Evolutionary conservation across 2,329 filamentous ascomycete genomes (phyloP).

Genomic region (Ceratocystis ficicola): DNA sequence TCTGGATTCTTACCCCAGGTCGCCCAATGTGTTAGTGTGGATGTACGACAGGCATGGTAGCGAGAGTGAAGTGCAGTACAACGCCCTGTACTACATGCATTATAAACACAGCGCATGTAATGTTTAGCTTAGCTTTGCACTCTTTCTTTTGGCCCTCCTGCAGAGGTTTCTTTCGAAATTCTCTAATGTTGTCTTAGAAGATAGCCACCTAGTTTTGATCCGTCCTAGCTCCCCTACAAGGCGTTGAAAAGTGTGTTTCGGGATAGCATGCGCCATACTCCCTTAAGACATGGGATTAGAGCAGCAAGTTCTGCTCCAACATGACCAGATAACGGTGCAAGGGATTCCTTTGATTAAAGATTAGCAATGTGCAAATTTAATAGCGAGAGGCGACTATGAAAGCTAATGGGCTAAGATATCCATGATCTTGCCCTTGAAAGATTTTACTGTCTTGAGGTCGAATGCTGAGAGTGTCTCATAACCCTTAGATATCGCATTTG

Average conservation of each 20-base stretch:
- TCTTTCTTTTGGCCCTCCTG: background rate
- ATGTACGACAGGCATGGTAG: slow-evolving; percentile 11
- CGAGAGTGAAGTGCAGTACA: slow-evolving; percentile 7
- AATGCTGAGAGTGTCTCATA: background rate
- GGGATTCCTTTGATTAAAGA: background rate
- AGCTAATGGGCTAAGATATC: background rate
- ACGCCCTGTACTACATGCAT: slow-evolving; percentile 2
- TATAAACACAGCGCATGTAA: background rate
- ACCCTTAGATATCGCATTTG: background rate
- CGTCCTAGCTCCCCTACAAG: background rate
- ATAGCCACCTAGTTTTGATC: background rate
- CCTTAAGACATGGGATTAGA: background rate
- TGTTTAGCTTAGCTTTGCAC: background rate
- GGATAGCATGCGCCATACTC: background rate
- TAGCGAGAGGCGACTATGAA: background rate
- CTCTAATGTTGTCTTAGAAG: background rate
- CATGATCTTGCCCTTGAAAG: slow-evolving; percentile 1
- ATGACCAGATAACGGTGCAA: background rate
- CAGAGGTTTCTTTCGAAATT: background rate
- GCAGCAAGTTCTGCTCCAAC: background rate
- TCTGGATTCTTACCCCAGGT: background rate
- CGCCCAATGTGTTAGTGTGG: background rate
- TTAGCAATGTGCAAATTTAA: background rate
- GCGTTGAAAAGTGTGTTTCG: background rate
- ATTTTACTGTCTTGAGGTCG: background rate